Percentiles rank a stretch among this genome's conserved stretches.
phyloP scores from a whole-genome alignment of 2,329 filamentous ascomycete genomes.

The Laburnicola sp. region DNA sequence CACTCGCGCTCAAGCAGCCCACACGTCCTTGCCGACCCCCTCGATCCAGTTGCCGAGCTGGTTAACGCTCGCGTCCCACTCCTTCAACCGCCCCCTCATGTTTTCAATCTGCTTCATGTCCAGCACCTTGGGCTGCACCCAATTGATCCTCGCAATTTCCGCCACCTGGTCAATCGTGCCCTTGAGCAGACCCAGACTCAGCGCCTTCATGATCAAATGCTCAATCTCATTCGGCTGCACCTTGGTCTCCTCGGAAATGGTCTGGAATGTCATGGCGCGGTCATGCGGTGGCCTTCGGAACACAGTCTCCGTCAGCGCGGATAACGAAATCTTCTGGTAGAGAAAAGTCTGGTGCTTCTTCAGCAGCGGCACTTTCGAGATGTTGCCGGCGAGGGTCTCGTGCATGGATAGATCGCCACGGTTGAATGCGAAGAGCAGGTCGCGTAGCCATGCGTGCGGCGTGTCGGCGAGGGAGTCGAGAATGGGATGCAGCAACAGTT shows the following conservation, averaged over 20 bases:
- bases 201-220: slow-evolving; percentile 98
- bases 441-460: slow-evolving; percentile 82
- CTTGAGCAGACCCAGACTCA: slow-evolving; percentile 84
- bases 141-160: slow-evolving; percentile 91
- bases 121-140: slow-evolving; percentile 98
- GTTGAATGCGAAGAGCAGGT: slow-evolving; percentile 98
- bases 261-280: slow-evolving; percentile 87
- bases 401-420: slow-evolving; percentile 88
- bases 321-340: slow-evolving; percentile 97
- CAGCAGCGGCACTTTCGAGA: slow-evolving; percentile 78
- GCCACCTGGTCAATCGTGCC: slow-evolving; percentile 97
- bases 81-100: slow-evolving; percentile 83
- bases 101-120: slow-evolving; percentile 93
- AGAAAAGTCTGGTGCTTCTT: slow-evolving; percentile 79
- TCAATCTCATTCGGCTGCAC: slow-evolving; percentile 91
- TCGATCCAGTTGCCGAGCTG: slow-evolving; percentile 97
- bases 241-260: slow-evolving; percentile 90
- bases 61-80: slow-evolving; percentile 97
- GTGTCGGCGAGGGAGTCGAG: slow-evolving; percentile 79
- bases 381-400: slow-evolving; percentile 78
- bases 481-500: slow-evolving; percentile 96
- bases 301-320: slow-evolving; percentile 91
- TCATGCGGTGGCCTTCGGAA: slow-evolving; percentile 96
- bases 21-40: slow-evolving; percentile 88
- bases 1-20: slow-evolving; percentile 65